Base-by-base conservation (phyloP, 1,284 basidiomycete genomes). In the Apiotrichum laibachii region DNA sequence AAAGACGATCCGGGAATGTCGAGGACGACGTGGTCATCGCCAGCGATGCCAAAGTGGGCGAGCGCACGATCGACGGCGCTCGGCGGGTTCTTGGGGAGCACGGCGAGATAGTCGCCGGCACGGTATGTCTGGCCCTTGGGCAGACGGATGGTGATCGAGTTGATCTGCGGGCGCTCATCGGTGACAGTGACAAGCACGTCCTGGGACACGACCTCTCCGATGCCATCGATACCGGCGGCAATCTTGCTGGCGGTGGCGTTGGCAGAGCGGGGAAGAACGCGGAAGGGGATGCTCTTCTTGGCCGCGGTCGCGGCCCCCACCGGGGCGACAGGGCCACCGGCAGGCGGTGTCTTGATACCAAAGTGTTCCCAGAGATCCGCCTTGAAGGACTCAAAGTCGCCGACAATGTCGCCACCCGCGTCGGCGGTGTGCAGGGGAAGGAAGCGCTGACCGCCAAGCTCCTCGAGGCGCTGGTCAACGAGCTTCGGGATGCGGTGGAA, bases 401-500 rank as follows among this genome's bases (percentile, higher is more conserved):
- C 78, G 61, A 82, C 81, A 61, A 84, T 80, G 56, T 79, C 77
- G 2, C 77, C 75, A 5, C 74, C 69, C n/a, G 77, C 76, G 7
- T 46, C 72, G 61, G 15, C 81, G 1, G 44, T 19, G 31, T 35
- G 42, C 33, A 63, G 53, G 3, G 40, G 43, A 50, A 54, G 51
- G 11, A 84, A 67, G 21, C 81, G 72, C 55, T 72, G 72, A n/a
- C 71, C 82, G 4, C 82, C 82, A 35, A 72, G 72, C 53, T 75
- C 66, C 42, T 71, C 79, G 11, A 84, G 63, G 15, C 71, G 61
- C 12, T 72, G 64, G 66, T 84, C 82, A 60, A 81, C 73, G 5
- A 81, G 64, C 52, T 53, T 79, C 10, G 83, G 83, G 34, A 85
- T 80, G n/a, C 77, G 73, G 70, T 84, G 83, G 70, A 80, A 84